A percentile compares a stretch with the other conserved stretches of the same genome.
Evolutionary conservation across 2,329 filamentous ascomycete species (phyloP).

Genomic region (Ascochyta koolunga): DNA sequence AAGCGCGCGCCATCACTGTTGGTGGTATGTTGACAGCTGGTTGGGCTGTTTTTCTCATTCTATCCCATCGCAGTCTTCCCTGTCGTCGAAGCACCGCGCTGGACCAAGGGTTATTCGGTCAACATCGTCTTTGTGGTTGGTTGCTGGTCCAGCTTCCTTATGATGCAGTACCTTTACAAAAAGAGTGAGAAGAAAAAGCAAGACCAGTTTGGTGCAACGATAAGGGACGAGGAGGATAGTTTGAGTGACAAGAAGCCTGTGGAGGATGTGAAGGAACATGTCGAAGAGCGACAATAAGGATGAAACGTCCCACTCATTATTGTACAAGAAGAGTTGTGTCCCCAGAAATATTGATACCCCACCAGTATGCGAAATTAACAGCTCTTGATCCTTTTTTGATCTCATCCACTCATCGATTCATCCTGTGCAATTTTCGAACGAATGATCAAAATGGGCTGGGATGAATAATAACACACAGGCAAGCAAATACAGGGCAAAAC

Average conservation of each 20-base stretch:
- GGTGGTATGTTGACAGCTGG: conserved; percentile 53
- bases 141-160: conserved; percentile 52
- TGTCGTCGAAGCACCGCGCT: conserved; percentile 49
- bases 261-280: conserved; percentile 6
- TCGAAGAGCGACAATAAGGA: conserved; percentile 1
- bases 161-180: conserved; percentile 47
- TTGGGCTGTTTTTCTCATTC: conserved; percentile 44
- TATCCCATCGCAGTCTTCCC: conserved; percentile 46
- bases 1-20: conserved; percentile 58
- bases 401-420: no score
- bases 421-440: no score
- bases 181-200: conserved; percentile 36
- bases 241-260: conserved; percentile 8
- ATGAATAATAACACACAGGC: no score
- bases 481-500: no score
- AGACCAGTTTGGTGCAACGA: conserved; percentile 9
- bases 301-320: no score
- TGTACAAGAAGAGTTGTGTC: no score
- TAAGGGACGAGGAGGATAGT: conserved; percentile 38
- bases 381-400: no score
- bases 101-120: conserved; percentile 58
- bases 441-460: no score
- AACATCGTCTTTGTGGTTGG: conserved; percentile 55
- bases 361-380: no score
- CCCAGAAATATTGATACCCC: no score